Conservation (phyloP, 2,329 filamentous ascomycete genomes). For the Akanthomyces uredinophilus region DNA sequence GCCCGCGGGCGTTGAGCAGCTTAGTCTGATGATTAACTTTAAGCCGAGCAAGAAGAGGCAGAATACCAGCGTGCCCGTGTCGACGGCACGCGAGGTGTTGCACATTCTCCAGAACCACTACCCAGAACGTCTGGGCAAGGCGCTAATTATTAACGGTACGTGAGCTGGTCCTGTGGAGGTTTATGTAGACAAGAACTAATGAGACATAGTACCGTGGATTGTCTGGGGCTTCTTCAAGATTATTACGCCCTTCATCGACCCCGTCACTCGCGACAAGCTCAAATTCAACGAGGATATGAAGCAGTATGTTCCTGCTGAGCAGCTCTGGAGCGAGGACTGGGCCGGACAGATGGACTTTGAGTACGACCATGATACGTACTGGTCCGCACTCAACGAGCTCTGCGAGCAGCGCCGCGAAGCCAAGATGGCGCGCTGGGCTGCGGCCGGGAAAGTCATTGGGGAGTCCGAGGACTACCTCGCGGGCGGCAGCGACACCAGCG, state of each 20-base stretch:
- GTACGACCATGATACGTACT: slow-evolving; percentile 85
- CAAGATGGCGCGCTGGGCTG: slow-evolving; percentile 67
- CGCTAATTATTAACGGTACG: slow-evolving; percentile 82
- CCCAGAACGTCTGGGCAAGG: slow-evolving; percentile 82
- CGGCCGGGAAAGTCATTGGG: slow-evolving; percentile 73
- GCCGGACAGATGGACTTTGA: slow-evolving; percentile 81
- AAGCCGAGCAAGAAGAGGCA: slow-evolving; percentile 69
- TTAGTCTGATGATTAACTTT: slow-evolving; percentile 89
- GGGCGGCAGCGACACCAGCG: slow-evolving; percentile 44
- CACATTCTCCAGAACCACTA: slow-evolving; percentile 93
- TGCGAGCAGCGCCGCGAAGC: slow-evolving; percentile 60
- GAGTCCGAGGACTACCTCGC: slow-evolving; percentile 85
- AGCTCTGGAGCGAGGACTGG: slow-evolving; percentile 72
- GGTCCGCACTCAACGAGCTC: slow-evolving; percentile 75
- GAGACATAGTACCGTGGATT: slow-evolving; percentile 72
- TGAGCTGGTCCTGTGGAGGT: slow-evolving; percentile 13
- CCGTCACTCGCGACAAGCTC: slow-evolving; percentile 86
- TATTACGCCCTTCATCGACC: slow-evolving; percentile 94
- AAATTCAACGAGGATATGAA: slow-evolving; percentile 94
- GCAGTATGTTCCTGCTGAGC: slow-evolving; percentile 72
- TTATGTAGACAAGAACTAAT: background rate
- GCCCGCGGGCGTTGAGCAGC: slow-evolving; percentile 77
- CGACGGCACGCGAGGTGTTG: slow-evolving; percentile 76
- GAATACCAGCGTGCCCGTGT: slow-evolving; percentile 67
- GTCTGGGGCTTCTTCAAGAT: slow-evolving; percentile 94